These are phyloP conservation scores for Zygnema cylindricum DNA, from an alignment of 139 green algal genomes.

Conservation along the genomic window DNA sequence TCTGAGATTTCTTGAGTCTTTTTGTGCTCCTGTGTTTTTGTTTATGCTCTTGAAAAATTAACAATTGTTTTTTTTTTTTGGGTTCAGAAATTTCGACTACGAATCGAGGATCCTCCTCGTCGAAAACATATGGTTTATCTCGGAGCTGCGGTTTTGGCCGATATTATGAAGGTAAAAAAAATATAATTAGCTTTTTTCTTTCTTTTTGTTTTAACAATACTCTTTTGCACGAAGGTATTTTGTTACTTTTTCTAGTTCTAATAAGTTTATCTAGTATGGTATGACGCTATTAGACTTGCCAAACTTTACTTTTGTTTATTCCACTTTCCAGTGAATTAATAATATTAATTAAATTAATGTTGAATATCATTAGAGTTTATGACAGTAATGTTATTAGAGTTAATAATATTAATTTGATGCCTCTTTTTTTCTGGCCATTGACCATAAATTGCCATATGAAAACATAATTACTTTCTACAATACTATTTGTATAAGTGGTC, in stretches of 20 bases:
- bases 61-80: neutral
- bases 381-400: too few species aligned
- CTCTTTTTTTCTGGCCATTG: too few species aligned
- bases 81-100: constrained; percentile 72
- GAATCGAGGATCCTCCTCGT: constrained; percentile 75
- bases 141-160: constrained; percentile 79
- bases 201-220: neutral
- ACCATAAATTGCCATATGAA: too few species aligned
- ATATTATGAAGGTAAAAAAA: constrained; percentile 79
- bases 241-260: neutral
- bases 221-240: neutral
- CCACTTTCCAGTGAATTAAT: neutral
- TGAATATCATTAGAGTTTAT: neutral
- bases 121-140: constrained; percentile 81
- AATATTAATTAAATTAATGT: neutral
- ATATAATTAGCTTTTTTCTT: neutral
- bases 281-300: neutral
- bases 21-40: neutral
- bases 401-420: too few species aligned
- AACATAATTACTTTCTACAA: too few species aligned
- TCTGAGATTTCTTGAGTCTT: neutral
- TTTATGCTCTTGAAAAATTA: constrained; percentile 9
- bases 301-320: neutral
- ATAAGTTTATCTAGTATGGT: neutral
- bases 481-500: too few species aligned